Percentiles rank a stretch among this genome's conserved stretches.
phyloP scores from a whole-genome alignment of 2,329 filamentous ascomycete species.

The Whalleya microplaca region DNA sequence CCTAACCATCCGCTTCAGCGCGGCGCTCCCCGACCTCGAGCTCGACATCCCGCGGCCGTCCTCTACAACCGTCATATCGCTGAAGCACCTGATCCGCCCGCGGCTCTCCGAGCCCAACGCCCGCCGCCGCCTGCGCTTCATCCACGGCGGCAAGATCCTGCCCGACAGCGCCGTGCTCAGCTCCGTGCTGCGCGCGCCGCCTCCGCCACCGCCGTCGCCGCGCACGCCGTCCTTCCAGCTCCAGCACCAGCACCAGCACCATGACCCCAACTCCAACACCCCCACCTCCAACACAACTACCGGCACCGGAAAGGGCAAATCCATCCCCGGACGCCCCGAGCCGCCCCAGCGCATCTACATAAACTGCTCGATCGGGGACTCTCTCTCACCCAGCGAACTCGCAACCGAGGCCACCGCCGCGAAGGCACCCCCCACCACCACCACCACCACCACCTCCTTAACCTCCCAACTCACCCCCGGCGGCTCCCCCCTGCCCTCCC shows the following conservation, averaged over 20 bases:
- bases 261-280: neutral
- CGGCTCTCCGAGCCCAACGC: conserved; percentile 66
- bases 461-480: too few relatives aligned
- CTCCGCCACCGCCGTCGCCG: conserved; percentile 47
- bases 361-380: conserved; percentile 87
- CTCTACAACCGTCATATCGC: conserved; percentile 72
- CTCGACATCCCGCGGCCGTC: conserved; percentile 73
- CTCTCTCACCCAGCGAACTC: conserved; percentile 71
- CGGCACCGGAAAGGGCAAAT: conserved; percentile 69
- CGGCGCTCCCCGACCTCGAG: conserved; percentile 79
- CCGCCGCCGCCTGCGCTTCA: conserved; percentile 78
- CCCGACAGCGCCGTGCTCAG: conserved; percentile 72
- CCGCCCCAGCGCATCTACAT: conserved; percentile 72
- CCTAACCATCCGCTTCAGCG: conserved; percentile 89
- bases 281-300: conserved; percentile 36
- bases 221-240: neutral
- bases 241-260: conserved; percentile 21
- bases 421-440: conserved; percentile 3
- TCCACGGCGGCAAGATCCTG: conserved; percentile 86
- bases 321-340: conserved; percentile 52
- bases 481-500: conserved; percentile 2
- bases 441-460: conserved; percentile 3
- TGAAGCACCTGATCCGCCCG: conserved; percentile 81
- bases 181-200: conserved; percentile 66
- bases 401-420: conserved; percentile 63